Base-by-base conservation (phyloP, 768 basidiomycete species). In the Hericium erinaceus region DNA sequence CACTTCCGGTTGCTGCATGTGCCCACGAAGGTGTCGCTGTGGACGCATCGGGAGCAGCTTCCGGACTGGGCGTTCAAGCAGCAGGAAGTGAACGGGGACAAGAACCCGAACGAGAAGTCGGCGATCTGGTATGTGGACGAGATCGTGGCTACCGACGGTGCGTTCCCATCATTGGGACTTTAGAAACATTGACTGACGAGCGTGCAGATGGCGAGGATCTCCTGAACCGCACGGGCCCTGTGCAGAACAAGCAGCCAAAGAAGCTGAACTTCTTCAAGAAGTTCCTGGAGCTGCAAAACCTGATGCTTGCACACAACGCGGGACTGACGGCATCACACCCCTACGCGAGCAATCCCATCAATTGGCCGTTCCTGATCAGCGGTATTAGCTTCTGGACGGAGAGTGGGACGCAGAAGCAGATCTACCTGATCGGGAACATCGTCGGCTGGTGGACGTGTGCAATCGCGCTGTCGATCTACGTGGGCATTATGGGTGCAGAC, bases 331-430 rank as follows among this genome's bases (percentile, higher is more conserved):
- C 93, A n/a, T 90, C 89, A 4, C 97, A 99, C 68, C 97, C 97
- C 44, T 99, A 99, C 69, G 94, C 97, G 3, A 91, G 89, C 58
- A 79, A 79, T n/a, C 94, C 97, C 5, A 86, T 98, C 72, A 94
- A 95, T 69, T 99, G 97, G 97, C 97, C 97, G 6, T 98, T 98
- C 84, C 80, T 94, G 40, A 73, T 98, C 28, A 92, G 78, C 61
- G 97, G 97, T 52, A 98, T 99, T 74, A 95, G 92, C 68, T 98
- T 98, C 80, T 99, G 97, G 97, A 99, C 97, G 4, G 79, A 90
- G 64, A 85, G 79, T 57, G 86, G 87, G 6, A 76, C 77, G 11
- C 85, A 91, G 68, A 86, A 89, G 70, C 97, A 99, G 71, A 94
- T 99, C 54, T 99, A 99, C 73, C 78, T 98, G 58, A 90, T 95